These are phyloP conservation scores for Podosphaera fusca DNA, from an alignment of 2,329 filamentous ascomycete species.

Conservation along the genomic window DNA sequence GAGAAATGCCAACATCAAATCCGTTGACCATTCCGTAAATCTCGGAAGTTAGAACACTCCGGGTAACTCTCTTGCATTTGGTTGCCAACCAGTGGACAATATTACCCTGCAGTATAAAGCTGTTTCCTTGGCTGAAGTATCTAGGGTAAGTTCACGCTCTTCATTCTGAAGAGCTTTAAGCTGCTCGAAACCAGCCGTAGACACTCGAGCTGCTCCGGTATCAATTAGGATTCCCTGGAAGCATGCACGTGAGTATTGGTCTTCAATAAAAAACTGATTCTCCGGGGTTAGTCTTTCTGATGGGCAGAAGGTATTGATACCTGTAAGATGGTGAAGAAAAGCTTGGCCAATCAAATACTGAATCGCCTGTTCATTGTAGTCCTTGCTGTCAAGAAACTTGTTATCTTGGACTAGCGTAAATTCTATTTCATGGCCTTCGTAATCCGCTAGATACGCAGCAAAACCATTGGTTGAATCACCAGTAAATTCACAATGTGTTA, in stretches of 20 bases:
- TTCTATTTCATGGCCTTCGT: not conserved
- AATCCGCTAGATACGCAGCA: not conserved
- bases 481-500: too few relatives aligned
- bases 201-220: too few relatives aligned
- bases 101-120: not conserved
- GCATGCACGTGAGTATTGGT: too few relatives aligned
- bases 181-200: too few relatives aligned
- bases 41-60: constrained; percentile 3
- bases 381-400: not conserved
- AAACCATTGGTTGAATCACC: too few relatives aligned
- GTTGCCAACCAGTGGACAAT: not conserved
- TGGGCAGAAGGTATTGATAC: not conserved
- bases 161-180: not conserved
- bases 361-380: not conserved
- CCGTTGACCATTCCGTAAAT: too few relatives aligned
- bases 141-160: not conserved
- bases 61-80: constrained; percentile 3
- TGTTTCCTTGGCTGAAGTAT: not conserved
- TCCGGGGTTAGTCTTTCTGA: not conserved
- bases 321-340: not conserved
- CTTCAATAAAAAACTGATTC: too few relatives aligned
- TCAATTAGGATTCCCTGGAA: too few relatives aligned
- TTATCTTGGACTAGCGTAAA: not conserved
- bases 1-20: not conserved
- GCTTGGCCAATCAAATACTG: too few relatives aligned